Conservation (phyloP, 2,329 filamentous ascomycete species). For the Colletotrichum orbiculare region DNA sequence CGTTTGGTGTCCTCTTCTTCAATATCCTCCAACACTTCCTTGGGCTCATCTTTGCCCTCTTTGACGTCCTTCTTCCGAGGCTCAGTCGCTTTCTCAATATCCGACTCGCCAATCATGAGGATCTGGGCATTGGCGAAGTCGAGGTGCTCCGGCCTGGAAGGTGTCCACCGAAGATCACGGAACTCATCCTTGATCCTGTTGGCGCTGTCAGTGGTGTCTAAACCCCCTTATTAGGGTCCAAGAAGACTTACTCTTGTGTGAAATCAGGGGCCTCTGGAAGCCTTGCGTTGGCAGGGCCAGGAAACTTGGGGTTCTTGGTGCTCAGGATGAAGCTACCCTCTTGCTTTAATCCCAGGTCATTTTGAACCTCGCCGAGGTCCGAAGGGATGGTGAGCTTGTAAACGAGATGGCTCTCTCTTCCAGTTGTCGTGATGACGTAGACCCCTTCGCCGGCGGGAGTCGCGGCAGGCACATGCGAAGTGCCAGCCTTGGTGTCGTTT, state of each 20-base stretch:
- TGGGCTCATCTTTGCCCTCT: slow-evolving; percentile 70
- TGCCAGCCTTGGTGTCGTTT: slow-evolving; percentile 84
- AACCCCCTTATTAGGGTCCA: neutral
- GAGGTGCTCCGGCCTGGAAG: slow-evolving; percentile 77
- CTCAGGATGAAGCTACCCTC: slow-evolving; percentile 83
- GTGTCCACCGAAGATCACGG: slow-evolving; percentile 76
- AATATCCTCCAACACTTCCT: slow-evolving; percentile 79
- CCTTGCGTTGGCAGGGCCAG: slow-evolving; percentile 71
- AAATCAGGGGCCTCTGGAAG: slow-evolving; percentile 76
- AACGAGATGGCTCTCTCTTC: slow-evolving; percentile 78
- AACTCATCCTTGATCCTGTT: slow-evolving; percentile 77
- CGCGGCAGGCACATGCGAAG: slow-evolving; percentile 74
- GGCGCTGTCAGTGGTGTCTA: neutral
- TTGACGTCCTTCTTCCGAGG: slow-evolving; percentile 66
- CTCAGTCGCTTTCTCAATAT: slow-evolving; percentile 66
- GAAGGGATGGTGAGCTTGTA: slow-evolving; percentile 83
- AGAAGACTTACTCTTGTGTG: slow-evolving; percentile 69
- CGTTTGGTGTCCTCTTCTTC: slow-evolving; percentile 80
- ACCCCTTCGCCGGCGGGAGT: slow-evolving; percentile 86
- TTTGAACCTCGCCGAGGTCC: slow-evolving; percentile 77
- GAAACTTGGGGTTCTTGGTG: slow-evolving; percentile 81
- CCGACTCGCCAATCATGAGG: slow-evolving; percentile 79
- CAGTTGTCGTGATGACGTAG: slow-evolving; percentile 81
- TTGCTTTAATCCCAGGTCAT: slow-evolving; percentile 76
- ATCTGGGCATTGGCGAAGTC: slow-evolving; percentile 82